Conservation (phyloP, 805 yeast genomes). For the Starmerella asiatica region DNA sequence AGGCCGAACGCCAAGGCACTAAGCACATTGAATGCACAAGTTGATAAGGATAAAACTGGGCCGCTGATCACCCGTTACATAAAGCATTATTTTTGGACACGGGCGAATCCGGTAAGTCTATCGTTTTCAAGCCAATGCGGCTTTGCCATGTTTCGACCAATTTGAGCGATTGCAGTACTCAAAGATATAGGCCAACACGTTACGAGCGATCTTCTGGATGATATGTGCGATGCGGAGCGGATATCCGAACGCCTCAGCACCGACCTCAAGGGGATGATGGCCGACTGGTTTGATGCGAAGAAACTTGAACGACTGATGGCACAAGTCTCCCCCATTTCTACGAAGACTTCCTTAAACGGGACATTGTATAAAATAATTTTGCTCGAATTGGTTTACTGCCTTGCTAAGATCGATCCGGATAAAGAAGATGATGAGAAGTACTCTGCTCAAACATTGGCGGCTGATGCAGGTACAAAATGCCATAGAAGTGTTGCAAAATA, state of each 20-base stretch:
- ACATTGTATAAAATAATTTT: too few species aligned
- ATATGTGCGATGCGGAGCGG: constrained; percentile 23
- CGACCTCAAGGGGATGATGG: background rate
- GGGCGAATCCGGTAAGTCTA: constrained; percentile 76
- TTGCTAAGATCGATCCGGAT: too few species aligned
- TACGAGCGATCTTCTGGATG: constrained; percentile 63
- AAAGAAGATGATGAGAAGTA: too few species aligned
- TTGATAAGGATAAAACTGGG: constrained; percentile 29
- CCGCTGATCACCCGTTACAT: constrained; percentile 9
- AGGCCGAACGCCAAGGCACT: too few species aligned
- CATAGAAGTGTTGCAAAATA: constrained; percentile 17
- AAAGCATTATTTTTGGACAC: constrained; percentile 57
- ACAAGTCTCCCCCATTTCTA: too few species aligned
- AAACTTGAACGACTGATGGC: too few species aligned
- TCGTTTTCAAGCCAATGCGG: constrained; percentile 70
- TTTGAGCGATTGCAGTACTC: constrained; percentile 69
- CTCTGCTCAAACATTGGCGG: too few species aligned
- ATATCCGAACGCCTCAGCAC: background rate
- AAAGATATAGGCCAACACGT: constrained; percentile 85
- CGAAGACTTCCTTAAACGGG: too few species aligned
- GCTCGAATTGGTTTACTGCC: too few species aligned
- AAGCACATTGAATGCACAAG: constrained; percentile 32
- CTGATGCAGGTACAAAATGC: too few species aligned
- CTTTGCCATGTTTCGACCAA: constrained; percentile 64
- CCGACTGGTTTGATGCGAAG: background rate